These are phyloP conservation scores for Cyberlindnera japonica DNA, from an alignment of 805 yeast genomes.

Conservation along the genomic window DNA sequence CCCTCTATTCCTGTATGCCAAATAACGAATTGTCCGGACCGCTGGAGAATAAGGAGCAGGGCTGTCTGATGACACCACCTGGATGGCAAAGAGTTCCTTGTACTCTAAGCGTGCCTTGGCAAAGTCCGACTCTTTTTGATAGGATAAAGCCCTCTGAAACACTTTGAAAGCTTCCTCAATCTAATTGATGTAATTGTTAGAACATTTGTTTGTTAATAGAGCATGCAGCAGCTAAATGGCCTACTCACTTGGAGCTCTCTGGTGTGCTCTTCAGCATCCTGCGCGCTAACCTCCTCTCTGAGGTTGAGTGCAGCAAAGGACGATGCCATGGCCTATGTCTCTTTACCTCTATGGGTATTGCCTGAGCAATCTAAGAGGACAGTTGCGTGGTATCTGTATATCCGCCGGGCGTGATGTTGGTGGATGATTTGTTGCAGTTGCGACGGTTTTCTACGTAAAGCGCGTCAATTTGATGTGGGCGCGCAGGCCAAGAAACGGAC, in stretches of 20 bases:
- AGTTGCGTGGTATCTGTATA: too few species aligned
- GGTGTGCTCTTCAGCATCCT: conserved; percentile 84
- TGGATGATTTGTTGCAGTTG: too few species aligned
- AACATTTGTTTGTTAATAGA: too few species aligned
- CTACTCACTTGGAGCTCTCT: conserved; percentile 69
- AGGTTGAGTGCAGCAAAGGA: conserved; percentile 69
- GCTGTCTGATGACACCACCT: conserved; percentile 52
- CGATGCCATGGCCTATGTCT: conserved; percentile 46
- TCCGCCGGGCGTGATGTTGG: too few species aligned
- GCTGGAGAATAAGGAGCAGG: conserved; percentile 53
- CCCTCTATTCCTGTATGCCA: conserved; percentile 81
- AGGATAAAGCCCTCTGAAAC: conserved; percentile 65
- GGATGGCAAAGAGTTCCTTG: conserved; percentile 60
- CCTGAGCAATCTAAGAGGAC: too few species aligned
- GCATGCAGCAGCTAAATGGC: too few species aligned
- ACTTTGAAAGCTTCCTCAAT: conserved; percentile 74
- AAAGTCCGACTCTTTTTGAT: conserved; percentile 50
- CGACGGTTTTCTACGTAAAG: too few species aligned
- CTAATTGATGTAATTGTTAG: conserved; percentile 14
- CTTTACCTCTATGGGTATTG: background rate
- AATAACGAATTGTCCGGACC: conserved; percentile 66
- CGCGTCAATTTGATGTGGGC: too few species aligned
- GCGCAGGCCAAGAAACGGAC: too few species aligned
- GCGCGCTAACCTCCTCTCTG: conserved; percentile 61
- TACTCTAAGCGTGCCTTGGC: conserved; percentile 52